Evolutionary conservation across 352 stramenopile genomes (phyloP).

Genomic region (Phytophthora fragariaefolia): DNA sequence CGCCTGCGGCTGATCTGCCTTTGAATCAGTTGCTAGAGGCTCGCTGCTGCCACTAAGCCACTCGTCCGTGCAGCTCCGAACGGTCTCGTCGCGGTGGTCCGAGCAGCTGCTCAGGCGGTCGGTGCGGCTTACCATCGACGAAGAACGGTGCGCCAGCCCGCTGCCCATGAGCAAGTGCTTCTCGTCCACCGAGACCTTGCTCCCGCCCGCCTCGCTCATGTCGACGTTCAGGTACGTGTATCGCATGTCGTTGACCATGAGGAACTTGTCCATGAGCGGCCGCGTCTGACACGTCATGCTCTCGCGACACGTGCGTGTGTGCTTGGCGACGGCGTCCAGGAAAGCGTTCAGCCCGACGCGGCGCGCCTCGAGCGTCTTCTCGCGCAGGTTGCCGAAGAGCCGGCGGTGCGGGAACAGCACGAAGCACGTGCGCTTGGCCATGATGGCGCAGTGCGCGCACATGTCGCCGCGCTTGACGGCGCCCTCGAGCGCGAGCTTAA

Average conservation of each 20-base stretch:
- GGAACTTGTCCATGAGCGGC: slow-evolving; percentile 85
- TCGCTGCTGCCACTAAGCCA: slow-evolving; percentile 28
- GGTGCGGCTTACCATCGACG: slow-evolving; percentile 40
- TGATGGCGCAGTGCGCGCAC: slow-evolving; percentile 79
- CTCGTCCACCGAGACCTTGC: slow-evolving; percentile 47
- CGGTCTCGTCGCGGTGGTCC: slow-evolving; percentile 43
- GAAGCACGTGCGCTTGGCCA: slow-evolving; percentile 84
- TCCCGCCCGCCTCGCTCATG: slow-evolving; percentile 65
- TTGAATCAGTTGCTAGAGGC: slow-evolving; percentile 31
- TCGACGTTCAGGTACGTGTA: slow-evolving; percentile 90
- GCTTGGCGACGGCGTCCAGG: slow-evolving; percentile 75
- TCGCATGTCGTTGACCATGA: slow-evolving; percentile 89
- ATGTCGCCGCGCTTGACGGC: slow-evolving; percentile 71
- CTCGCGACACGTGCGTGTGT: slow-evolving; percentile 79
- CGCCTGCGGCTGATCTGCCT: slow-evolving; percentile 38
- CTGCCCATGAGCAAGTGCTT: slow-evolving; percentile 32
- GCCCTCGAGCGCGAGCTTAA: slow-evolving; percentile 69
- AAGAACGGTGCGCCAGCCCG: slow-evolving; percentile 25
- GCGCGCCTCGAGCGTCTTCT: slow-evolving; percentile 78
- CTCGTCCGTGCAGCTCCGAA: slow-evolving; percentile 38
- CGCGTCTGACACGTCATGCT: slow-evolving; percentile 76
- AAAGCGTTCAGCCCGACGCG: slow-evolving; percentile 79
- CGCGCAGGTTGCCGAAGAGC: slow-evolving; percentile 75
- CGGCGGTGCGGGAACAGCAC: slow-evolving; percentile 82
- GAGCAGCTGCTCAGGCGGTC: slow-evolving; percentile 45